Conservation (phyloP, 1,284 basidiomycete genomes). For the Microbotryomycetes sp. region DNA sequence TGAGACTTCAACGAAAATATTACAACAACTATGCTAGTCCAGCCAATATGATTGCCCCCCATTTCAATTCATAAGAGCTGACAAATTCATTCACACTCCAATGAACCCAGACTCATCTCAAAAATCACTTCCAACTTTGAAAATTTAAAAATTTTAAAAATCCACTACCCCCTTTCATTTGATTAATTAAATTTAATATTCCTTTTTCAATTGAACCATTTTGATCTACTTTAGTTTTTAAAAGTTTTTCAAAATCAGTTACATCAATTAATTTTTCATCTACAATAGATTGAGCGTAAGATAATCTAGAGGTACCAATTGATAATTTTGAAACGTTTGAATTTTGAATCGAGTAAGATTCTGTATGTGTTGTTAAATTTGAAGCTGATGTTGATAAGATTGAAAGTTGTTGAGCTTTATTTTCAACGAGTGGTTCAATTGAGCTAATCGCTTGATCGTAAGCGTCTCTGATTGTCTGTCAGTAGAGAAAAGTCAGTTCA, state of each 20-base stretch:
- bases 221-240: background rate
- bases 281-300: constrained; percentile 6
- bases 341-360: background rate
- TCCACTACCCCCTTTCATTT: constrained; percentile 1
- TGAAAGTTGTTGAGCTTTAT: background rate
- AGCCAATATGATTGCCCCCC: no score
- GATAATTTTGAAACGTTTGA: background rate
- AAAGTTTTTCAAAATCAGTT: background rate
- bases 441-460: constrained; percentile 10
- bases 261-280: constrained; percentile 13
- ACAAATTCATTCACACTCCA: no score
- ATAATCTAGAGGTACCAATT: background rate
- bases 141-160: background rate
- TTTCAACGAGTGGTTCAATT: background rate
- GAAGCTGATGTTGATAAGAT: background rate
- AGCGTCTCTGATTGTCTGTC: constrained; percentile 1
- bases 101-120: background rate
- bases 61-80: no score
- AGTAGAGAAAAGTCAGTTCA: background rate
- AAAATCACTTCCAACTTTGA: background rate
- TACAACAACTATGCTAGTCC: no score
- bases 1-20: no score
- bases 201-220: constrained; percentile 1
- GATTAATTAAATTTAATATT: background rate
- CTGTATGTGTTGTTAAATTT: background rate